Evolutionary conservation across 345 rosid species (phyloP), one percentile per base, ranked within the genome.

Genomic region (Linum usitatissimum): DNA sequence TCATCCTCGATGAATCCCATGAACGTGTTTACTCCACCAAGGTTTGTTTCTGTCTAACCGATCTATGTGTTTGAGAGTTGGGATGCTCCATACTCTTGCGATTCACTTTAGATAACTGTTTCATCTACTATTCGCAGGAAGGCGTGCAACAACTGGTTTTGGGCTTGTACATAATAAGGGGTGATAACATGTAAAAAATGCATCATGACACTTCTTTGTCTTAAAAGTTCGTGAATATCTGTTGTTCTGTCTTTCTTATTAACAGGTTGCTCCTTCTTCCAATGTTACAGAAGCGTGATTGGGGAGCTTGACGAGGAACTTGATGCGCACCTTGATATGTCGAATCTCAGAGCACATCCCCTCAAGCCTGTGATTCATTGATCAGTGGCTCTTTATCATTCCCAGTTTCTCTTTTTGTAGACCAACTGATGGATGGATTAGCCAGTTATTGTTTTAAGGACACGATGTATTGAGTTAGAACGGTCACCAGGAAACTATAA

Each of bases 111-210:
- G 14, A 18, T 20, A 14, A 8, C 59, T 55, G 13, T 66, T 62
- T 18, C 54, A 53, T 61, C 38, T 34, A 4, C 38, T 12, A 12
- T 57, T 8, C 48, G 69, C 85, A 87, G 99, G 96, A 90, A 84
- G 99, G 99, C 69, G 99, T 93, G 21, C 92, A 87, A 74, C 95
- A 82, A 71, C 84, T 76, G 64, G 97, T 90, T 63, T 68, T 93
- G 79, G 99, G 99, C 66, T 82, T 93, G 72, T 90, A 90, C 87
- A 86, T 87, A 68, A 90, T 93, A 77, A 78, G 99, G 79, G 99
- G 99, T 6, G 99, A 93, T 75, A 93, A 93, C 84, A 93, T 93
- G 97, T 93, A 90, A 23, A 23, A 23, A 70, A 34, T 61, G 34
- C 34, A 10, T 9, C 4, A 10, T 45, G 15, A 8, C 5, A 10